These are phyloP conservation scores for Baffinella frigidus DNA, from an alignment of 208 protist genomes.

Conservation along the genomic window DNA sequence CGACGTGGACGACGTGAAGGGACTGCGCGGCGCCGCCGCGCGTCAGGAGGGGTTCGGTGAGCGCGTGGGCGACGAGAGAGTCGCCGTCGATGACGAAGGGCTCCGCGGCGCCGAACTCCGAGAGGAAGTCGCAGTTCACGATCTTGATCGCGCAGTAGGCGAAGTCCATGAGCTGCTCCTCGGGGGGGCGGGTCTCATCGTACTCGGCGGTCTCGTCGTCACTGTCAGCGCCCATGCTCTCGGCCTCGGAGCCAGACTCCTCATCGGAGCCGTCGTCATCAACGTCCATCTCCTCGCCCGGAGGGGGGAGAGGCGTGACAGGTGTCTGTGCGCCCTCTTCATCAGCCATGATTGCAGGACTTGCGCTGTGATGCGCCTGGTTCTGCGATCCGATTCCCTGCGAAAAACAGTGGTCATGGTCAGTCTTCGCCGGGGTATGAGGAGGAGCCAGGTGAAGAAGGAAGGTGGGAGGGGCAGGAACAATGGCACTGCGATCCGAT, in stretches of 20 bases:
- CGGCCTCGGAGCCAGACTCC: neutral
- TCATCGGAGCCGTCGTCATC: neutral
- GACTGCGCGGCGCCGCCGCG: neutral
- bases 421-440: too few relatives aligned
- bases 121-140: conserved; percentile 34
- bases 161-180: conserved; percentile 38
- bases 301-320: too few relatives aligned
- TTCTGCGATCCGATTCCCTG: too few relatives aligned
- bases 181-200: neutral
- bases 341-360: too few relatives aligned
- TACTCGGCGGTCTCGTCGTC: neutral
- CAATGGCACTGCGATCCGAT: too few relatives aligned
- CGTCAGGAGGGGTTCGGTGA: neutral
- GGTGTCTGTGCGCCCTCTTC: too few relatives aligned
- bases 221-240: neutral
- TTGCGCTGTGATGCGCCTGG: too few relatives aligned
- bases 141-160: conserved; percentile 46
- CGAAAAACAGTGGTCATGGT: too few relatives aligned
- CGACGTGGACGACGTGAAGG: conserved; percentile 20
- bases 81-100: conserved; percentile 45
- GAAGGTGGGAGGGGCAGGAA: too few relatives aligned
- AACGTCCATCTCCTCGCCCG: too few relatives aligned
- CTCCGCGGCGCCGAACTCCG: conserved; percentile 46
- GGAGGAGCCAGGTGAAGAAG: too few relatives aligned
- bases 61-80: conserved; percentile 35